Percentiles rank a stretch among this genome's conserved stretches.
Conservation (phyloP, 2,329 filamentous ascomycete species). For the Fusarium torreyae region DNA sequence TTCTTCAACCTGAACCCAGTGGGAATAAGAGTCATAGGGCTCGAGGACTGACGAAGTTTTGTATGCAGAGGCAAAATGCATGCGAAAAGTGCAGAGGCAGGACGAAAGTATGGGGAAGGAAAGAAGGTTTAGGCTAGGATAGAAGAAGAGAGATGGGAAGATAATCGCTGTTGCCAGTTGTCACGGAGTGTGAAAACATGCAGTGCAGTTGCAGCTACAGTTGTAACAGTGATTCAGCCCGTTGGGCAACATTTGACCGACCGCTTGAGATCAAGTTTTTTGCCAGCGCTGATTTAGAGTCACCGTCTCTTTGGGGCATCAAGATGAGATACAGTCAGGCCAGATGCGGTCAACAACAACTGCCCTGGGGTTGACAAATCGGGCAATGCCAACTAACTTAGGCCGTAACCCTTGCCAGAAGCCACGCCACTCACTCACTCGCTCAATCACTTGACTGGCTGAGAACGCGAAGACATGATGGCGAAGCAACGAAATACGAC, state of each 20-base stretch:
- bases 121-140: constrained; percentile 16
- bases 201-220: constrained; percentile 21
- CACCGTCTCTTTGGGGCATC: constrained; percentile 28
- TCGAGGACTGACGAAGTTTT: background rate
- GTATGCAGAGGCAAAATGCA: background rate
- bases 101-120: constrained; percentile 18
- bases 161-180: constrained; percentile 22
- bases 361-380: constrained; percentile 42
- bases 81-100: constrained; percentile 17
- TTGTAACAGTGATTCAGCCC: constrained; percentile 28
- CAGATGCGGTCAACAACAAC: constrained; percentile 46
- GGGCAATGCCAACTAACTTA: constrained; percentile 47
- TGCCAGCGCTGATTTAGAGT: constrained; percentile 31
- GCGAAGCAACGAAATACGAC: constrained; percentile 24
- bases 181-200: constrained; percentile 17
- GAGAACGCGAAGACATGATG: constrained; percentile 40
- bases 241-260: constrained; percentile 38
- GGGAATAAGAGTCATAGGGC: background rate
- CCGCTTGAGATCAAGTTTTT: constrained; percentile 17
- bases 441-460: constrained; percentile 42
- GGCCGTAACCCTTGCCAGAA: constrained; percentile 42
- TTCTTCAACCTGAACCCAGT: background rate
- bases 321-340: constrained; percentile 43
- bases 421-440: constrained; percentile 47
- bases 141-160: constrained; percentile 12